Conservation (phyloP, 352 stramenopile species). For the Phytophthora europaea region DNA sequence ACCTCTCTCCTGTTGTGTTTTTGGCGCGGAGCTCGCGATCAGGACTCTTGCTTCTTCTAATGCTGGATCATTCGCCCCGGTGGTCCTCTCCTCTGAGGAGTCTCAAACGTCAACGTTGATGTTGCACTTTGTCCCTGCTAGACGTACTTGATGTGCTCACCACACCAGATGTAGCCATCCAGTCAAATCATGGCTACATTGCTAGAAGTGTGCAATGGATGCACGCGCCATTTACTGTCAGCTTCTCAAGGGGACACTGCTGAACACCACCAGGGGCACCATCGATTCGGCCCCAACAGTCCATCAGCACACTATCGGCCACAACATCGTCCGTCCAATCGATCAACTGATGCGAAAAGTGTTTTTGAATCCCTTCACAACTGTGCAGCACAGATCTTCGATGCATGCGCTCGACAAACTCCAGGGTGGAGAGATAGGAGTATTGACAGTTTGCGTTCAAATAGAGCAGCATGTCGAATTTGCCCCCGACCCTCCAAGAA, state of each 20-base stretch:
- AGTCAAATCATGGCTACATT: not conserved
- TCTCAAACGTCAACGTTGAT: not conserved
- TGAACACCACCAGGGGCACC: too few species aligned
- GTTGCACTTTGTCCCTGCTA: not conserved
- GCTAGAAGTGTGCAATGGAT: not conserved
- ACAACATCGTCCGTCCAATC: not conserved
- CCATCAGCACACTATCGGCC: too few species aligned
- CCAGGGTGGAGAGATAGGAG: not conserved
- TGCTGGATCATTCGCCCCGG: too few species aligned
- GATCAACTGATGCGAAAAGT: not conserved
- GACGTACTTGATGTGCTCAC: not conserved
- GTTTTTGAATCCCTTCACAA: not conserved
- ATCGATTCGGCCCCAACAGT: too few species aligned
- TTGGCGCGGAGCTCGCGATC: too few species aligned
- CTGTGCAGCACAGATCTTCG: not conserved
- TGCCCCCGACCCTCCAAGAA: not conserved
- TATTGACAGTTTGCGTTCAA: not conserved
- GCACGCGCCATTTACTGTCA: too few species aligned
- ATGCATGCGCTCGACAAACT: not conserved
- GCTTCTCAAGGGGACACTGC: too few species aligned
- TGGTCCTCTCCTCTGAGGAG: too few species aligned
- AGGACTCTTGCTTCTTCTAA: too few species aligned
- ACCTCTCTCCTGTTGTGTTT: too few species aligned
- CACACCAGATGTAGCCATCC: not conserved
- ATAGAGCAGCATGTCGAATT: not conserved